Conservation (phyloP, 1,284 basidiomycete species). For the Anthracocystis panici-leucophaei region DNA sequence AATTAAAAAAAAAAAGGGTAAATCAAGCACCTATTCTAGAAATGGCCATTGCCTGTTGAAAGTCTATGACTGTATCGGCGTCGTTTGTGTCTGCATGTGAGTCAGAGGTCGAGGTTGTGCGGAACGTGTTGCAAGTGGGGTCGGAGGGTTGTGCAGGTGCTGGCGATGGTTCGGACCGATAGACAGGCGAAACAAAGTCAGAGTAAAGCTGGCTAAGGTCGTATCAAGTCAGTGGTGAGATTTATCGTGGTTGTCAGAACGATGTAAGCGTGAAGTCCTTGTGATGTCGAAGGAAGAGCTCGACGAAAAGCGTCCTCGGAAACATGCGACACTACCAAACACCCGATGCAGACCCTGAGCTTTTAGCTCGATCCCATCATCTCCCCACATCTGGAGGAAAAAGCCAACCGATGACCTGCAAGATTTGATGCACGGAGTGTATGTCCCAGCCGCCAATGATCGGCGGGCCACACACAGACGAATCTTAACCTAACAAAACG, state of each 20-base stretch:
- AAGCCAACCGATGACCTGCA: conserved; percentile 4
- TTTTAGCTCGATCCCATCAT: neutral
- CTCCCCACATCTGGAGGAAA: neutral
- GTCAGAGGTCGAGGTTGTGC: too few relatives aligned
- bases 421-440: neutral
- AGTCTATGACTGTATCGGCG: too few relatives aligned
- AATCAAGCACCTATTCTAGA: neutral
- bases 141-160: too few relatives aligned
- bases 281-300: neutral
- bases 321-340: conserved; percentile 9
- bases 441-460: neutral
- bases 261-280: neutral
- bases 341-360: neutral
- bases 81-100: too few relatives aligned
- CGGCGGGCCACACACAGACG: neutral
- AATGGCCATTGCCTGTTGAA: neutral
- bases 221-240: neutral
- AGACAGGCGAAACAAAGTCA: neutral
- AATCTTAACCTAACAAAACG: conserved; percentile 13
- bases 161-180: too few relatives aligned
- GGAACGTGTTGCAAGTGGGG: too few relatives aligned
- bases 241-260: conserved; percentile 7
- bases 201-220: too few relatives aligned
- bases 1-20: neutral
- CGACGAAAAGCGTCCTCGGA: neutral